phyloP scores from a whole-genome alignment of 2,329 filamentous ascomycete species.

The Endothia cerciana region DNA sequence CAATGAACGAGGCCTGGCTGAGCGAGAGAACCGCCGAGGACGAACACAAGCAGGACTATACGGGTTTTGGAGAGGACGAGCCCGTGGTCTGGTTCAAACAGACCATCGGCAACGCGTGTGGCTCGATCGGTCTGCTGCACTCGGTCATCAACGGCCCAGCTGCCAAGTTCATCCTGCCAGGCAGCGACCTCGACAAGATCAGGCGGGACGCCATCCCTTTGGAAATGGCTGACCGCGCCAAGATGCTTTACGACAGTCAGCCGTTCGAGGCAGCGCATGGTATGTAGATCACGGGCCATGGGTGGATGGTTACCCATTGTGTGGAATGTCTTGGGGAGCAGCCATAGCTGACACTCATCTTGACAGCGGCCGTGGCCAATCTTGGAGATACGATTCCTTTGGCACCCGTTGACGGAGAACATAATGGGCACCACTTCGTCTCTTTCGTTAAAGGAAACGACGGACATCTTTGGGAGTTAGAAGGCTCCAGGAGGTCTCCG shows the following conservation, averaged over 20 bases:
- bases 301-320: not conserved
- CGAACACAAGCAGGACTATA: slow-evolving; percentile 53
- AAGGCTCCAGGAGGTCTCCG: slow-evolving; percentile 75
- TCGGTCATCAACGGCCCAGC: slow-evolving; percentile 71
- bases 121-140: slow-evolving; percentile 78
- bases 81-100: slow-evolving; percentile 83
- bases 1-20: slow-evolving; percentile 53
- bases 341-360: not conserved
- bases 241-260: slow-evolving; percentile 71
- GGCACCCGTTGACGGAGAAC: slow-evolving; percentile 55
- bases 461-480: slow-evolving; percentile 75
- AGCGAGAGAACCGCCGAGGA: slow-evolving; percentile 58
- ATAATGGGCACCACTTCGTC: slow-evolving; percentile 75
- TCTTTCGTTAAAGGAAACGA: slow-evolving; percentile 74
- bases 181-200: slow-evolving; percentile 60
- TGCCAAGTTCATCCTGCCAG: slow-evolving; percentile 54
- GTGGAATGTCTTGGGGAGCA: not conserved
- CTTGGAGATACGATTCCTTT: slow-evolving; percentile 71
- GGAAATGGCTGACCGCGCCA: slow-evolving; percentile 63
- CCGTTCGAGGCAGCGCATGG: slow-evolving; percentile 74
- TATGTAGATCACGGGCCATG: not conserved
- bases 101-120: slow-evolving; percentile 82
- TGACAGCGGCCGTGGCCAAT: slow-evolving; percentile 60
- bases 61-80: slow-evolving; percentile 49
- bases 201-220: slow-evolving; percentile 66